These are phyloP conservation scores for Epichloe brachyelytri DNA, from an alignment of 2,329 filamentous ascomycete genomes.

Conservation along the genomic window DNA sequence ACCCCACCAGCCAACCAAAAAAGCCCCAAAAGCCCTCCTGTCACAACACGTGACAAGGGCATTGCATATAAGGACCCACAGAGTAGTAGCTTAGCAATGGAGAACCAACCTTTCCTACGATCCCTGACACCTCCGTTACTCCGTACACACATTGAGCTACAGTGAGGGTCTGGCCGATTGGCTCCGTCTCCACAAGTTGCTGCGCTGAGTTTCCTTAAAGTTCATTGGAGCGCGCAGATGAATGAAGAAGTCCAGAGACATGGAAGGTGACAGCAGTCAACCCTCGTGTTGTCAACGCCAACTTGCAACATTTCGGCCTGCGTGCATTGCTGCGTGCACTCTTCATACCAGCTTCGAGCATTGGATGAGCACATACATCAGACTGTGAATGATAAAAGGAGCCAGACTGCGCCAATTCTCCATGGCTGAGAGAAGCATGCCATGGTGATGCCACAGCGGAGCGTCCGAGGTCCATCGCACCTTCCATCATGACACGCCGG, in stretches of 20 bases:
- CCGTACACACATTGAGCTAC: too few species aligned
- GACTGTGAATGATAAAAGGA: background rate
- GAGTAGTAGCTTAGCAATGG: too few species aligned
- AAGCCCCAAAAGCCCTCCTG: background rate
- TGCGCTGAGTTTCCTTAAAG: background rate
- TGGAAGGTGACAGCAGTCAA: background rate
- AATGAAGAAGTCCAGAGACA: background rate
- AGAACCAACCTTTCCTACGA: too few species aligned
- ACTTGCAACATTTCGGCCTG: background rate
- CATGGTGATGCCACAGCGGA: slow-evolving; percentile 2
- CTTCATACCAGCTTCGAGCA: background rate
- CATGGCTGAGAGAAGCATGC: background rate
- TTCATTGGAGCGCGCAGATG: background rate
- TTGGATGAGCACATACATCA: background rate
- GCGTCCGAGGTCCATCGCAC: background rate
- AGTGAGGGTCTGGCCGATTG: too few species aligned
- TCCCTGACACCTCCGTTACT: background rate
- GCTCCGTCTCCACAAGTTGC: too few species aligned
- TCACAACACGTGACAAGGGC: too few species aligned
- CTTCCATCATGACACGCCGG: slow-evolving; percentile 8
- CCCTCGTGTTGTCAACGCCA: background rate
- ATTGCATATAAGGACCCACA: too few species aligned
- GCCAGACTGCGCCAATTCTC: background rate
- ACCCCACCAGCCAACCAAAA: background rate
- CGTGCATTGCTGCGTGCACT: background rate